These are phyloP conservation scores for Neurospora cerealis DNA, from an alignment of 495 filamentous ascomycete genomes.

Conservation along the genomic window DNA sequence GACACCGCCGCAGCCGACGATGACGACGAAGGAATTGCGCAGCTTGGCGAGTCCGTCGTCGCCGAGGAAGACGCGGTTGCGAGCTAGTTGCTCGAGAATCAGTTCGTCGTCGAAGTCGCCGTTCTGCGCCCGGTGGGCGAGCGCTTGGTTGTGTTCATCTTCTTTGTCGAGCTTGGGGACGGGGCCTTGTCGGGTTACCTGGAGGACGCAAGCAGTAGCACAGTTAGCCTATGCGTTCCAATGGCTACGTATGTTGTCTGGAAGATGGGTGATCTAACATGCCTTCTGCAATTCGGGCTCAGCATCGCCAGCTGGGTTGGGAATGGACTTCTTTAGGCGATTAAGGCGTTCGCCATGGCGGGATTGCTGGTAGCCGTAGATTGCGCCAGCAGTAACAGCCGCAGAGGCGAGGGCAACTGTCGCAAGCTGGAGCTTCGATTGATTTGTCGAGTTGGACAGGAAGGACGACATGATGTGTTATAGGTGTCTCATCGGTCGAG, in stretches of 20 bases:
- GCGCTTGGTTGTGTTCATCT: constrained; percentile 62
- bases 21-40: constrained; percentile 69
- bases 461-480: constrained; percentile 27
- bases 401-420: constrained; percentile 70
- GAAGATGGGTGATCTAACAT: background rate
- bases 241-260: background rate
- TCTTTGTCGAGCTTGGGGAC: constrained; percentile 50
- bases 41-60: constrained; percentile 70
- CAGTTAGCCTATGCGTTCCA: background rate
- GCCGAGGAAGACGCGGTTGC: constrained; percentile 86
- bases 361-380: constrained; percentile 63
- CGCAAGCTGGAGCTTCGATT: constrained; percentile 50
- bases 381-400: constrained; percentile 58
- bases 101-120: constrained; percentile 94
- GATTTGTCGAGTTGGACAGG: constrained; percentile 22
- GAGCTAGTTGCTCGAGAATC: constrained; percentile 90
- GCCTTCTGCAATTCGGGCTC: constrained; percentile 24
- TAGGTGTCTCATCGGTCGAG: background rate
- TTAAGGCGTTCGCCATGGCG: constrained; percentile 51
- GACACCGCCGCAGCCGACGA: constrained; percentile 91
- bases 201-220: constrained; percentile 12
- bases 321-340: constrained; percentile 65
- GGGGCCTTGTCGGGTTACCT: constrained; percentile 69
- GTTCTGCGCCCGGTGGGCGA: constrained; percentile 69
- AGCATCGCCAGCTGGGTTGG: constrained; percentile 33